Base-by-base conservation (phyloP, 2,329 filamentous ascomycete species). In the Fusarium brevicatenulatum region DNA sequence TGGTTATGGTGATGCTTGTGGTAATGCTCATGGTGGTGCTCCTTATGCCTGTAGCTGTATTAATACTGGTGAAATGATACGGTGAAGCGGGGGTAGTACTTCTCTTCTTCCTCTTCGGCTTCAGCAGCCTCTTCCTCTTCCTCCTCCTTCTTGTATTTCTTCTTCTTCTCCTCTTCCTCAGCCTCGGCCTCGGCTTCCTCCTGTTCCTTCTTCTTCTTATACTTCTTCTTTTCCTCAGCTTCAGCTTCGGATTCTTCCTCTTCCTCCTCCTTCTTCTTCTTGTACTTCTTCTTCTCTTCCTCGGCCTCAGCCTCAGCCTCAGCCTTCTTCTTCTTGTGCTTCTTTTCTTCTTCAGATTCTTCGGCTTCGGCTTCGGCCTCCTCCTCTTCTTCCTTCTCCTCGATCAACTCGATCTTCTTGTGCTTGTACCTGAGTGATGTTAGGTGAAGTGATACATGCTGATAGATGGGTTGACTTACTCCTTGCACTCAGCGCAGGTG, bases 401-500 rank as follows among this genome's bases (percentile, higher is more conserved):
- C 47, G n/a, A 57, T 70, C 44, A 72, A 28, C 37, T 73, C 52
- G 34, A 73, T 58, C 63, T 68, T 72, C 25, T 70, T 42, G 28
- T 73, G 30, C 30, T 66, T 59, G 42, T 67, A 65, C 10, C 57
- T 71, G 23, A 32, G 21, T 13, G 30, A 13, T n/a, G 43, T 73
- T 49, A 73, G 52, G 4, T 25, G 2, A 12, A 23, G 23, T 50
- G 16, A 11, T 19, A 2, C 23, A n/a, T 28, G 6, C 8, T 13
- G 3, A 28, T 28, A 2, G 6, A 5, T 9, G 8, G 37, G 11
- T 19, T 9, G 9, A 66, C 68, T 30, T 59, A 74, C 75, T 68
- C 66, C 52, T 77, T 69, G 70, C 77, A 78, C 65, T 79, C 69
- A 37, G 76, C 59, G 52, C 77, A 79, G 64, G 70, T 74, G 53